Conservation (phyloP, 345 rosid species). For the Brassica rapa region DNA sequence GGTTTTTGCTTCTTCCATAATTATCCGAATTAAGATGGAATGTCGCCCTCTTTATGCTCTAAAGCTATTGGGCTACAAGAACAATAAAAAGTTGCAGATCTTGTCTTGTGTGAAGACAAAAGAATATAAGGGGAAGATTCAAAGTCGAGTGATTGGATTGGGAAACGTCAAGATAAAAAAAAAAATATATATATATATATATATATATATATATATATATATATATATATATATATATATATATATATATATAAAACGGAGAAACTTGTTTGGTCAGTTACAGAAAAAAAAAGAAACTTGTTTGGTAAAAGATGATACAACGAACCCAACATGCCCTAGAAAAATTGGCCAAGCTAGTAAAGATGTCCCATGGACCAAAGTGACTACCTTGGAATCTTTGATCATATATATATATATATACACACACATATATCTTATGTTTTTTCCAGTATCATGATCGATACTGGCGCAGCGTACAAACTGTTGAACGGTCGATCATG, state of each 20-base stretch:
- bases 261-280: no score
- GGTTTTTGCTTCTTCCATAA: background rate
- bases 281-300: background rate
- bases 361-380: constrained; percentile 42
- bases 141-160: constrained; percentile 35
- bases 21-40: constrained; percentile 18
- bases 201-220: no score
- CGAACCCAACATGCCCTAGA: constrained; percentile 26
- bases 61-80: constrained; percentile 32
- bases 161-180: constrained; percentile 27
- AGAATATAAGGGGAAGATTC: constrained; percentile 38
- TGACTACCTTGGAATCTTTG: constrained; percentile 10
- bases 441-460: constrained; percentile 23
- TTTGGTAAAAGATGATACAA: constrained; percentile 43
- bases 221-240: no score
- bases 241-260: no score
- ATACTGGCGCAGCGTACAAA: no score
- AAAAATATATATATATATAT: background rate
- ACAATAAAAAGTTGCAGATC: constrained; percentile 15
- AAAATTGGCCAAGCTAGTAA: constrained; percentile 42
- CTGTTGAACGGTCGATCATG: no score
- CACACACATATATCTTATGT: constrained; percentile 14
- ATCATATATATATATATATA: constrained; percentile 16
- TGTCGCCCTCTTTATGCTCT: constrained; percentile 28
- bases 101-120: constrained; percentile 42